Evolutionary conservation across 1,139 yeast genomes (phyloP), one percentile per base, ranked within the genome.

Genomic region (Saccharomyces pastorianus): DNA sequence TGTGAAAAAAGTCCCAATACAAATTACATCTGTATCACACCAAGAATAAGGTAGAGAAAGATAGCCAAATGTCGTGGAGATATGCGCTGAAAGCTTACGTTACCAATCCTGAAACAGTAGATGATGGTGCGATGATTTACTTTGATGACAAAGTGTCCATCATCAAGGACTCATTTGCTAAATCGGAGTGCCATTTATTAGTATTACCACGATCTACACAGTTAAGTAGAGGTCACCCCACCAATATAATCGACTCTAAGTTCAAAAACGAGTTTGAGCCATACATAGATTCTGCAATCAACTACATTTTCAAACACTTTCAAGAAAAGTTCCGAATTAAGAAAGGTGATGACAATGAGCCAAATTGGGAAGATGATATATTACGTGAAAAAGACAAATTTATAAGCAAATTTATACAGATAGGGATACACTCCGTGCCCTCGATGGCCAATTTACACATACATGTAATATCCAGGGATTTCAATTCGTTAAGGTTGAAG

Each of bases 361-460:
- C 25, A 17, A 17, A 17, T 4, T 9, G 9, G 6, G 8, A 2
- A 2, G 28, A 55, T n/a, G 27, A 50, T 9, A 20, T 58, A 51
- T 26, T 62, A 11, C 50, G 56, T 8, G 51, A 62, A 13, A 71
- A 73, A 50, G 62, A 59, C 4, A 48, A 49, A 8, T 65, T 66
- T 50, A 47, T 70, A 27, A 70, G 71, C 8, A 61, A 64, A 0
- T 78, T 76, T 55, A 71, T 87, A n/a, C 72, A 72, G 56, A 77
- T 76, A 2, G 95, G 96, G 0, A 77, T 87, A 25, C 96, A 88
- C 68, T 71, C 85, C 2, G 77, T 78, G 1, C 96, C 96, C 1
- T 84, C 91, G 1, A 65, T 88, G 76, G 69, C 69, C 49, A 85
- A 88, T 63, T 65, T 87, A 42, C 96, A 88, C 64, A 73, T 88